These are phyloP conservation scores for Fonsecaea pedrosoi DNA, from an alignment of 2,329 filamentous ascomycete species.

Conservation along the genomic window DNA sequence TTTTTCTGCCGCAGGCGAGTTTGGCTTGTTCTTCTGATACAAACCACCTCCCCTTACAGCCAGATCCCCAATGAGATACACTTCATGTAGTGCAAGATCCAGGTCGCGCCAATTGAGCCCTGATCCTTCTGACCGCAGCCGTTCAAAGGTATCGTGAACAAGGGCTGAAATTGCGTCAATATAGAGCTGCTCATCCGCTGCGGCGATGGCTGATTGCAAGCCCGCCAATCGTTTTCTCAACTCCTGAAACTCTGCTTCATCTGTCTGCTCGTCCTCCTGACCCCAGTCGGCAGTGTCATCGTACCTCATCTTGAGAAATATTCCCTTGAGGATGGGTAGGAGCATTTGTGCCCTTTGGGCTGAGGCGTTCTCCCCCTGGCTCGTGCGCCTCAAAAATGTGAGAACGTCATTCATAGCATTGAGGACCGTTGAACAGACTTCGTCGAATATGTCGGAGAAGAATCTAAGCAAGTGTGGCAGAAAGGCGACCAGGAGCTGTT, in stretches of 20 bases:
- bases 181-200: conserved; percentile 85
- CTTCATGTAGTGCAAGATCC: conserved; percentile 90
- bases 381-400: conserved; percentile 83
- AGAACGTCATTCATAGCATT: conserved; percentile 90
- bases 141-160: conserved; percentile 85
- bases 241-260: conserved; percentile 97
- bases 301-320: conserved; percentile 95
- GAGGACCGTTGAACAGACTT: conserved; percentile 95
- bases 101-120: conserved; percentile 93
- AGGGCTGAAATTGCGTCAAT: conserved; percentile 86
- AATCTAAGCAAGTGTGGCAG: conserved; percentile 87
- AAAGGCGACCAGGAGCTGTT: conserved; percentile 81
- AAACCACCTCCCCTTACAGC: conserved; percentile 87
- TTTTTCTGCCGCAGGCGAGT: conserved; percentile 77
- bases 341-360: conserved; percentile 81
- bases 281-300: conserved; percentile 95
- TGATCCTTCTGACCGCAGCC: conserved; percentile 73
- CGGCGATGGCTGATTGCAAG: conserved; percentile 89
- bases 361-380: conserved; percentile 68
- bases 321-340: conserved; percentile 84
- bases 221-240: conserved; percentile 87
- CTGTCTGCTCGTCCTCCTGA: conserved; percentile 90
- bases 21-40: conserved; percentile 83
- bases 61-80: conserved; percentile 93
- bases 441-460: conserved; percentile 97